Base-by-base conservation (phyloP, 176 grass and related monocot species). In the Cenchrus americanus region DNA sequence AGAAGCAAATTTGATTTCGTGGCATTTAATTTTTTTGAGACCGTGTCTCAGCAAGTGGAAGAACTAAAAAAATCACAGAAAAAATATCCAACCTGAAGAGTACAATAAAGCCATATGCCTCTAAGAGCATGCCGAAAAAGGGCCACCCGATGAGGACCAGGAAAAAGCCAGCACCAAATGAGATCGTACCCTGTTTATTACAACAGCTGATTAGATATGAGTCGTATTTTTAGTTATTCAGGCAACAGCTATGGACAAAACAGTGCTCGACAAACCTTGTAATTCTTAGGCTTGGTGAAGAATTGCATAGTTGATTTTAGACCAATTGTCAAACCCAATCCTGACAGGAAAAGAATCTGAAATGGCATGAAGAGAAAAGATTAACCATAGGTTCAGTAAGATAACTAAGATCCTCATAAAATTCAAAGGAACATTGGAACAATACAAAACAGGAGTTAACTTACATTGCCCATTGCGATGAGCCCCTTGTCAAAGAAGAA, bases 251-350 rank as follows among this genome's bases (percentile, higher is more conserved):
- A 71, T 15, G 76, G 11, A 1, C 43, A 84, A 32, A 37, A 58
- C 10, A 71, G 71, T 66, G 15, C 3, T 75, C 24, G 51, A 2
- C 43, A 60, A 81, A 98, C 96, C 96, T 99, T 99, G 77, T 94
- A 99, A 71, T 99, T 99, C 76, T 99, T 99, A 70, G 87, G 96
- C 60, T 96, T 99, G 65, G 87, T 94, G 77, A 99, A 99, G 84
- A 99, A 99, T 37, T 99, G 96, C 96, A 99, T 92, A 17, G 96
- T 96, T 89, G 96, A 99, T 85, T 96, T 99, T 65, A 99, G 86
- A 22, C 96, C 96, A 81, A 96, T 99, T 24, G 96, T 96, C 85
- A 99, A 47, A 89, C 94, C 94, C 70, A 99, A 68, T 86, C 96
- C 96, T 52, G 96, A 99, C 43, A 99, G 81, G 69, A 99, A 99